Evolutionary conservation across 768 basidiomycete genomes (phyloP).

Genomic region (Fibroporia radiculosa): DNA sequence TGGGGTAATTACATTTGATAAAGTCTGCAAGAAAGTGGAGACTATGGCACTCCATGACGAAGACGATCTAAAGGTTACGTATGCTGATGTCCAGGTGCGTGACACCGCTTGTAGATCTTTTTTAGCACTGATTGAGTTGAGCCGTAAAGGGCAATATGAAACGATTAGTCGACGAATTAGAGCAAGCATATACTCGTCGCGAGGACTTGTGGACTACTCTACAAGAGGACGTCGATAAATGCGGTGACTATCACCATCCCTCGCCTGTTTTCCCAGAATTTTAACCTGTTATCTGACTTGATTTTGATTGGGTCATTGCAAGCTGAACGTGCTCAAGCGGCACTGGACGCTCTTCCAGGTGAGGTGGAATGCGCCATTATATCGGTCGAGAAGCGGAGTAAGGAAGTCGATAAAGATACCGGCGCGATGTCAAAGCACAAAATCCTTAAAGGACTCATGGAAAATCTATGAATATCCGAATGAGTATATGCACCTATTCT

Average conservation of each 20-base stretch:
- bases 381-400: slow-evolving; percentile 46
- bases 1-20: slow-evolving; percentile 47
- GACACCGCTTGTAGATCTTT: background rate
- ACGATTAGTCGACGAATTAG: slow-evolving; percentile 35
- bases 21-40: slow-evolving; percentile 48
- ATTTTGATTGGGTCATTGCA: slow-evolving; percentile 5
- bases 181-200: slow-evolving; percentile 39
- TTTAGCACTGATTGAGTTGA: background rate
- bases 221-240: slow-evolving; percentile 34
- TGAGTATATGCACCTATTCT: background rate
- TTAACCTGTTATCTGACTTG: background rate
- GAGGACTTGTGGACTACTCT: slow-evolving; percentile 45
- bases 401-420: slow-evolving; percentile 26
- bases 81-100: slow-evolving; percentile 35
- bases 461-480: slow-evolving; percentile 12
- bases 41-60: slow-evolving; percentile 34
- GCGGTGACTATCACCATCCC: slow-evolving; percentile 32
- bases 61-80: slow-evolving; percentile 32
- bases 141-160: slow-evolving; percentile 33
- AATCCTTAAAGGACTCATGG: slow-evolving; percentile 21
- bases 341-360: slow-evolving; percentile 38
- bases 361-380: slow-evolving; percentile 46
- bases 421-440: slow-evolving; percentile 20
- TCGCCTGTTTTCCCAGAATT: too few species aligned
- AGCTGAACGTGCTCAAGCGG: slow-evolving; percentile 39